These are phyloP conservation scores for Cryptomeria japonica DNA, from an alignment of 75 land plant species.

Conservation along the genomic window DNA sequence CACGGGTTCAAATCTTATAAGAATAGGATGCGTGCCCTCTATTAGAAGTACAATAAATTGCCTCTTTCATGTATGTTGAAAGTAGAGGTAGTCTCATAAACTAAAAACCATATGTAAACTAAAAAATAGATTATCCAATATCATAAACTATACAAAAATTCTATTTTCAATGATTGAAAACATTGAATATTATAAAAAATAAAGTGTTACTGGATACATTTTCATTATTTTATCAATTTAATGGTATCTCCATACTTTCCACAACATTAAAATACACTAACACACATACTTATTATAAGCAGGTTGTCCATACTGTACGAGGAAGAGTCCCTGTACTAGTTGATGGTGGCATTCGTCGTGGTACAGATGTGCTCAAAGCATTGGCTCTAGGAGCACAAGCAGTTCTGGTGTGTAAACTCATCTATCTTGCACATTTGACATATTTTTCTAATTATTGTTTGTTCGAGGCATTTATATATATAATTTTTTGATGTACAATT, in stretches of 20 bases:
- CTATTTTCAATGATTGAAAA: too few relatives aligned
- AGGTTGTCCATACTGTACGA: slow-evolving; percentile 72
- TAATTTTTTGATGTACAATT: not conserved
- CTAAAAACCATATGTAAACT: too few relatives aligned
- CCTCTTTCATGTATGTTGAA: too few relatives aligned
- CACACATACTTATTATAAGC: not conserved
- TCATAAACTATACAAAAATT: too few relatives aligned
- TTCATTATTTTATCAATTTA: not conserved
- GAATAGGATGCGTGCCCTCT: too few relatives aligned
- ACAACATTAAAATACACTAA: not conserved
- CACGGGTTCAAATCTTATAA: too few relatives aligned
- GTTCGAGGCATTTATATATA: not conserved
- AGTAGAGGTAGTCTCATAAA: too few relatives aligned
- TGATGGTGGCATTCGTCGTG: slow-evolving; percentile 88
- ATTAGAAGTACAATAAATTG: too few relatives aligned
- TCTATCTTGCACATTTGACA: slow-evolving; percentile 3
- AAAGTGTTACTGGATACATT: not conserved
- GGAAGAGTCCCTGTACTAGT: slow-evolving; percentile 78
- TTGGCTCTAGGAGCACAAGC: slow-evolving; percentile 89
- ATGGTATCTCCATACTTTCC: not conserved
- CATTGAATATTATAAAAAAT: not conserved
- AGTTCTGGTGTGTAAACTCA: slow-evolving; percentile 48
- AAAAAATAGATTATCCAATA: too few relatives aligned
- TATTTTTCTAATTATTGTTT: not conserved
- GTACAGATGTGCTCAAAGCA: slow-evolving; percentile 93